Base-by-base conservation (phyloP, 148 eudicot genomes). In the Rhododendron kiyosumense region DNA sequence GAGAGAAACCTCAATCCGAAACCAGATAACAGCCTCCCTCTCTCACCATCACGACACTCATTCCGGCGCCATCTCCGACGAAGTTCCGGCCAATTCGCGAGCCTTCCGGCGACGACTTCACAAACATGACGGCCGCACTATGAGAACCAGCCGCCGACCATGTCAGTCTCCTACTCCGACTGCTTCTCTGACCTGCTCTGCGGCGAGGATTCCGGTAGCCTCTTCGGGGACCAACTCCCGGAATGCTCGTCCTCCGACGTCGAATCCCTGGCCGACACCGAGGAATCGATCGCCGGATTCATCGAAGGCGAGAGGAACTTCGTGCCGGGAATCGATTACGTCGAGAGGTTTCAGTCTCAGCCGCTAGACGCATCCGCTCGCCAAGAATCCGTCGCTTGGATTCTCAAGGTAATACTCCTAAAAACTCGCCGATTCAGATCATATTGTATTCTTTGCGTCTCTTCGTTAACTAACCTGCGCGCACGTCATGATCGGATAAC, bases 371-470 rank as follows among this genome's bases (percentile, higher is more conserved):
- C 92, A 15, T 95, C 94, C 17, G 89, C 91, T 65, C 94, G 99
- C 38, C 90, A 92, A 81, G 90, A 87, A 28, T 93, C 92, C 2
- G 92, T 96, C 69, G 88, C 93, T 48, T 96, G 99, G 99, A 96
- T 96, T 86, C 92, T 94, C 84, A 94, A 96, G 99, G 99, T 96
- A 96, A 65, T 18, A 52, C 34, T 30, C 30, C 67, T 54, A 34
- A 17, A 52, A 10, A 32, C 34, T 13, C 43, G 3, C 3, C 10
- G 59, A 79, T 79, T 71, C 38, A 28, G 76, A 71, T 71, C 76
- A 5, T 4, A 41, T 77, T n/a, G 9, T 67, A 7, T 28, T 84
- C 85, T 49, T 74, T 11, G 9, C 36, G 18, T 17, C 49, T n/a
- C 59, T 7, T 32, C 85, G 3, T 32, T n/a, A 41, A 24, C 80